A percentile compares a stretch with the other conserved stretches of the same genome.
Evolutionary conservation across 192 early-diverging fungal genomes (phyloP).

Genomic region (Dimargaris verticillata): DNA sequence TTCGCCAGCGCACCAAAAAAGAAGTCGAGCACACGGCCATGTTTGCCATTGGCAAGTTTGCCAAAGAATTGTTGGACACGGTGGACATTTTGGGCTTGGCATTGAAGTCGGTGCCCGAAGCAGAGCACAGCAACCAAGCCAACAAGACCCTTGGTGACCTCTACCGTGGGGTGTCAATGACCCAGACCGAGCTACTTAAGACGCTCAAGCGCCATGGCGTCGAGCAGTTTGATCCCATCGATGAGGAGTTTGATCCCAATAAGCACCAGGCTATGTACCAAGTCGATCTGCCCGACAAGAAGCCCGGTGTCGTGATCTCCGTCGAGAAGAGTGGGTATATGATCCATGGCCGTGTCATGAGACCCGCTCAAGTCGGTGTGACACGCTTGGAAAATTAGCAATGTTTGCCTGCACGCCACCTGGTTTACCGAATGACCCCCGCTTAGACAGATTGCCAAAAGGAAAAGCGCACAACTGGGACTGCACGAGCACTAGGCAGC

Average conservation of each 20-base stretch:
- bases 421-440: no score
- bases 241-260: slow-evolving; percentile 88
- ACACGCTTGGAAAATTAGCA: slow-evolving; percentile 3
- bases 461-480: no score
- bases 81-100: slow-evolving; percentile 85
- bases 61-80: slow-evolving; percentile 84
- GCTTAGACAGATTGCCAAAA: no score
- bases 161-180: slow-evolving; percentile 79
- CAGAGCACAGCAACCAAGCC: slow-evolving; percentile 29
- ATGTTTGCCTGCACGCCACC: no score
- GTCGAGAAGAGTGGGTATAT: slow-evolving; percentile 91
- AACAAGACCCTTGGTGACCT: slow-evolving; percentile 53
- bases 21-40: slow-evolving; percentile 66
- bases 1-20: slow-evolving; percentile 70
- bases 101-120: slow-evolving; percentile 69
- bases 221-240: slow-evolving; percentile 64
- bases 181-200: slow-evolving; percentile 65
- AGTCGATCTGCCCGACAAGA: slow-evolving; percentile 73
- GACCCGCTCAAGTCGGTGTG: slow-evolving; percentile 93
- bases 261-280: slow-evolving; percentile 91
- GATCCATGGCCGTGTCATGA: slow-evolving; percentile 76
- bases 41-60: slow-evolving; percentile 96
- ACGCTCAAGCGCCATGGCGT: slow-evolving; percentile 76
- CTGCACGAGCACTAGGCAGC: no score
- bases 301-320: slow-evolving; percentile 67